phyloP scores from a whole-genome alignment of 164 flowering plant genomes.

The grape (Vitis vinifera) region ASM3070453v1 NC_081822.1:4992001-4992500 shows the following conservation, averaged over 20 bases:
- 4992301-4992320: not conserved
- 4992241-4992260: not conserved
- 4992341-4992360: conserved; percentile 24
- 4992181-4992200: not conserved
- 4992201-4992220: not conserved
- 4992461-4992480: conserved; percentile 3
- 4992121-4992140: not conserved
- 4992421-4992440: conserved; percentile 13
- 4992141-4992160: not conserved
- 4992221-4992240: not conserved
- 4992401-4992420: conserved; percentile 14
- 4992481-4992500: conserved; percentile 11
- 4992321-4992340: not conserved
- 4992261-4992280: conserved; percentile 6
- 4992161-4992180: not conserved
- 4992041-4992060: not conserved
- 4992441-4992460: conserved; percentile 16
- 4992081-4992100: not conserved
- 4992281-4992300: conserved; percentile 6
- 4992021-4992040: no score
- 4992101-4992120: not conserved
- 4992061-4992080: not conserved
- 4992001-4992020: no score
- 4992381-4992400: conserved; percentile 6
- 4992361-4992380: conserved; percentile 24